phyloP scores from a whole-genome alignment of 2,329 filamentous ascomycete species.

The Neurospora sp. region DNA sequence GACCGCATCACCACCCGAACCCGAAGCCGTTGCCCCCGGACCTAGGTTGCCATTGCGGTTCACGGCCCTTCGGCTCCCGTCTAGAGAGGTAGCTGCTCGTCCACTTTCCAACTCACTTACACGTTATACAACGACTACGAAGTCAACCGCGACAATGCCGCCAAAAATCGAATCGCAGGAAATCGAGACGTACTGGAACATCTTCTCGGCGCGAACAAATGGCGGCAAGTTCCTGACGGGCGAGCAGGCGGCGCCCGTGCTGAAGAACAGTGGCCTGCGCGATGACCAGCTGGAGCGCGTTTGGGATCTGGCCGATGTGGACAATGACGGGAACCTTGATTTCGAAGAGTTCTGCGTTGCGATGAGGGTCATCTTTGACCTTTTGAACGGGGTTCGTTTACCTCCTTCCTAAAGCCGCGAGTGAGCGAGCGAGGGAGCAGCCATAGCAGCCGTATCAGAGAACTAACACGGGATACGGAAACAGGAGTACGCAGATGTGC shows the following conservation, averaged over 20 bases:
- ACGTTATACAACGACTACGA: slow-evolving; percentile 11
- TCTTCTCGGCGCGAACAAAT: slow-evolving; percentile 50
- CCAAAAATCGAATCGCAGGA: slow-evolving; percentile 53
- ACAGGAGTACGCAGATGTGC: slow-evolving; percentile 87
- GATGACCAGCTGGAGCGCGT: slow-evolving; percentile 84
- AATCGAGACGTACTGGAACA: slow-evolving; percentile 59
- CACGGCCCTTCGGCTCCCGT: neutral
- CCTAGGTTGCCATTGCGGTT: neutral
- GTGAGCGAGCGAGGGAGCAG: slow-evolving; percentile 1
- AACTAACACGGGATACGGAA: neutral
- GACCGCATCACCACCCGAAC: neutral
- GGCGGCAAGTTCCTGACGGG: slow-evolving; percentile 51
- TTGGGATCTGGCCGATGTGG: slow-evolving; percentile 95
- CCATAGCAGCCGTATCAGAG: neutral
- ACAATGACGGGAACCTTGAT: slow-evolving; percentile 93
- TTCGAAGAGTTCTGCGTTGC: slow-evolving; percentile 99
- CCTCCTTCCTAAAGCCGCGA: neutral
- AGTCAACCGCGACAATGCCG: slow-evolving; percentile 31
- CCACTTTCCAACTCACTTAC: neutral
- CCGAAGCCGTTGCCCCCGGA: neutral
- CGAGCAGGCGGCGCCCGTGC: slow-evolving; percentile 51
- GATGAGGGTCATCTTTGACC: slow-evolving; percentile 95
- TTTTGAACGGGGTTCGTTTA: slow-evolving; percentile 76
- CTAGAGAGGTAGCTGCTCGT: neutral
- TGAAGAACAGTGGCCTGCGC: slow-evolving; percentile 54